phyloP scores from a whole-genome alignment of 129 eudicot species.

The Scalesia atractyloides region DNA sequence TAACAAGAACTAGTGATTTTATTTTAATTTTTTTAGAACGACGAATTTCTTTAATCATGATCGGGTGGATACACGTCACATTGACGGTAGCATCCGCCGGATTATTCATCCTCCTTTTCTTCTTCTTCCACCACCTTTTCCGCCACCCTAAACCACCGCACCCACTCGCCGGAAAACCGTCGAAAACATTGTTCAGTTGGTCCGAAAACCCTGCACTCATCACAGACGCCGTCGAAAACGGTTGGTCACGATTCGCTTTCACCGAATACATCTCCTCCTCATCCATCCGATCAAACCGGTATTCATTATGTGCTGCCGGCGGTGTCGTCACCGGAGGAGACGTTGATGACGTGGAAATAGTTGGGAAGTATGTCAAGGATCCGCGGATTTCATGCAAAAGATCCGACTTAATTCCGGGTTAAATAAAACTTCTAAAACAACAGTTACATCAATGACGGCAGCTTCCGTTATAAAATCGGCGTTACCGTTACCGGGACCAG shows the following conservation, averaged over 20 bases:
- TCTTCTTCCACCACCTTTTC: conserved; percentile 28
- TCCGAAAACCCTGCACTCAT: conserved; percentile 75
- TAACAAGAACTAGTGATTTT: not conserved
- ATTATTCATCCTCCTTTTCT: conserved; percentile 29
- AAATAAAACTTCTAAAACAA: conserved; percentile 6
- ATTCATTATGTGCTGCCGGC: conserved; percentile 44
- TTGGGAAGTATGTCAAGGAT: conserved; percentile 83
- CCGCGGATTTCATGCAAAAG: conserved; percentile 89
- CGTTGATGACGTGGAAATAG: conserved; percentile 47
- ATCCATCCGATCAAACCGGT: conserved; percentile 48
- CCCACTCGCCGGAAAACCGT: conserved; percentile 15
- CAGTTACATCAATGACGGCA: conserved; percentile 15
- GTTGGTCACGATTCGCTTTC: conserved; percentile 90
- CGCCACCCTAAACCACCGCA: conserved; percentile 26
- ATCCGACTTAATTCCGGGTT: conserved; percentile 34
- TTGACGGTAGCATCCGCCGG: conserved; percentile 35
- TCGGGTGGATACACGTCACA: conserved; percentile 34
- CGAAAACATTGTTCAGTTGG: conserved; percentile 55
- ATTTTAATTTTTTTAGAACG: no score
- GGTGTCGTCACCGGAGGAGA: conserved; percentile 24
- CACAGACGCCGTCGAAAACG: conserved; percentile 86
- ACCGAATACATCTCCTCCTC: conserved; percentile 42
- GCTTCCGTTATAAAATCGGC: conserved; percentile 32
- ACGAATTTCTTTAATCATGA: conserved; percentile 22
- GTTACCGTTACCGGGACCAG: conserved; percentile 39